A percentile compares a stretch with the other conserved stretches of the same genome.
Conservation (phyloP, 495 filamentous ascomycete species). For the Aspergillus cristatus region DNA sequence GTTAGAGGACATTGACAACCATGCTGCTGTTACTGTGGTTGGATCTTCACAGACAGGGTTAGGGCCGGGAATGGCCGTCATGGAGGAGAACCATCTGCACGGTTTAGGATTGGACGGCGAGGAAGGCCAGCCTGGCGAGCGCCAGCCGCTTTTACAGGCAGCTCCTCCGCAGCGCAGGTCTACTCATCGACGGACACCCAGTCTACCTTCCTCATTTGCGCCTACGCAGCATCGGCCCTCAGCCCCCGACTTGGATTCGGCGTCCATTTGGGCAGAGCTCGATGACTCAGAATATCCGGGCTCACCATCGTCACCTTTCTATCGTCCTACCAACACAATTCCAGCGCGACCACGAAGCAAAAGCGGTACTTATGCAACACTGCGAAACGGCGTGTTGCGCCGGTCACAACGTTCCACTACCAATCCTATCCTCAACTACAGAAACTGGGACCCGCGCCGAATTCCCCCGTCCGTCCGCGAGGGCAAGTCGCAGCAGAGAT, state of each 20-base stretch:
- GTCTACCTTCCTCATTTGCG: conserved; percentile 25
- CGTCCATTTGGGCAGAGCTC: conserved; percentile 43
- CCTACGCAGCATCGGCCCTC: conserved; percentile 18
- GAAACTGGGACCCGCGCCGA: conserved; percentile 16
- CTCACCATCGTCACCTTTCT: conserved; percentile 6
- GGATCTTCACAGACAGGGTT: conserved; percentile 31
- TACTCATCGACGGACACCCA: conserved; percentile 28
- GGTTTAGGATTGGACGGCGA: conserved; percentile 21
- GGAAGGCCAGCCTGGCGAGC: conserved; percentile 26
- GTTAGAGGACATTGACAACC: conserved; percentile 59
- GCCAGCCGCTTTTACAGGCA: conserved; percentile 28
- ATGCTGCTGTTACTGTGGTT: conserved; percentile 37
- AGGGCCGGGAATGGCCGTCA: conserved; percentile 34
- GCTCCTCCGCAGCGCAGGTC: conserved; percentile 10
- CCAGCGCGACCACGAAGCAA: conserved; percentile 18
- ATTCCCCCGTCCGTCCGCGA: conserved; percentile 4
- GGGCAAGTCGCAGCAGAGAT: conserved; percentile 16
- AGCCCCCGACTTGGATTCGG: conserved; percentile 31
- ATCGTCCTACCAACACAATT: conserved; percentile 9
- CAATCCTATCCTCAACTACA: conserved; percentile 14
- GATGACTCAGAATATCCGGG: conserved; percentile 31
- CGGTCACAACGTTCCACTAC: conserved; percentile 19
- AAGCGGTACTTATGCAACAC: conserved; percentile 12
- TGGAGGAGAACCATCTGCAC: conserved; percentile 26
- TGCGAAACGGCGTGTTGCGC: conserved; percentile 11